Evolutionary conservation across 805 yeast species (phyloP), one percentile per base, ranked within the genome.

Genomic region (Suhomyces canberraensis): DNA sequence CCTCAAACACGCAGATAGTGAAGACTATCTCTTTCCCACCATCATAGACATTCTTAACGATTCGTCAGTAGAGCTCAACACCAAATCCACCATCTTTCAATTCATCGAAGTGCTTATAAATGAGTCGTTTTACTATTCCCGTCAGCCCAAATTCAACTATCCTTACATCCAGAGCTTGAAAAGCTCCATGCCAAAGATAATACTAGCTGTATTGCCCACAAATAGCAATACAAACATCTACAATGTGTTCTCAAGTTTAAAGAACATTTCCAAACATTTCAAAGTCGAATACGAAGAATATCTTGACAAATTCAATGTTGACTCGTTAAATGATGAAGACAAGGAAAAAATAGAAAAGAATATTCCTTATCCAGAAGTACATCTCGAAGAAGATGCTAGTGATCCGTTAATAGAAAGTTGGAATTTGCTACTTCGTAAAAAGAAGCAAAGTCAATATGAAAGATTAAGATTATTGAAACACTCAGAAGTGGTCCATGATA

Each of bases 21-120:
- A 75, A 40, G 91, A 82, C 46, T 88, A 83, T 53, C 64, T 84
- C 43, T 79, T 79, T 51, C 78, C 84, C 5, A 76, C 83, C 39
- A 74, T 85, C 15, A 54, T 81, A 29, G 90, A 80, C 40, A 77
- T 77, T 29, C 60, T 81, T 15, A 71, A 70, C 19, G 72, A 68
- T 43, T 41, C 51, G 4, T 54, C 54, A 18, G 62, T 75, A 11
- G 79, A 78, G 61, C 48, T 85, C 30, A 84, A 85, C 50, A 61
- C 73, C 27, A 69, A 85, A 41, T 68, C 85, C 29, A 84, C 81
- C 44, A 70, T 85, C 6, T 70, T 86, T 40, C 85, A 78, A 52
- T 80, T 85, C 48, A 54, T 87, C 3, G 91, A 85, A 42, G 73
- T 78, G n/a, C 56, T 85, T 25, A 64, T 78, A 1, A 47, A 59